Base-by-base conservation (phyloP, 257 asterid species). In the Solanum chaucha region DNA sequence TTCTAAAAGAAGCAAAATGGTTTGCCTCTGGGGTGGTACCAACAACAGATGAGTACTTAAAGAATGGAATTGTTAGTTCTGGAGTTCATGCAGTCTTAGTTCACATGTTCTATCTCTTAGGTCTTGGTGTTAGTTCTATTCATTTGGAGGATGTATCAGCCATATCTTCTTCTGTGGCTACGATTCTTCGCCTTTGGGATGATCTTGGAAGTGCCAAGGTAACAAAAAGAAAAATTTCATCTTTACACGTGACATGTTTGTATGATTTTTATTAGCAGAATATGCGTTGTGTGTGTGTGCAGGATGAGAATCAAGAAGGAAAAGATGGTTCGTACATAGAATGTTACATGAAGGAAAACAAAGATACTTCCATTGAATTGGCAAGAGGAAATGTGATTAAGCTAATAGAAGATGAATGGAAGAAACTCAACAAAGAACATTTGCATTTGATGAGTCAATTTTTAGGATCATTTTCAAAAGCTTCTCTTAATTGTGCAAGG, bases 1-100 rank as follows among this genome's bases (percentile, higher is more conserved):
- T 92, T 89, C 86, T 92, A 6, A 87, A 24, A 12, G 96, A 94
- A 87, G 90, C 92, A 74, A 86, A 86, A 86, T 93, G 96, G 97
- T 89, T 93, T 51, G 73, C 68, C 28, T 88, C 90, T 6, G 83
- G 87, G 8, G 48, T 75, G 17, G 2, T 38, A 5, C 90, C 92
- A 44, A 87, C 70, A 22, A 40, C 92, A 14, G 87, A 88, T 15
- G 90, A 88, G n/a, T 94, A 94, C 84, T 78, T 93, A 40, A 86
- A 89, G 75, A 92, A 90, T 85, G 97, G 91, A 8, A 82, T 73
- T 34, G 44, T 93, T 19, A 93, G 95, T 86, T 86, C 95, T 3
- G 94, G 95, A 55, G 89, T 86, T 30, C 87, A 86, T 6, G 78
- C 87, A 46, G 90, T 90, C 26, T 75, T 88, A n/a, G 67, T 71